phyloP scores from a whole-genome alignment of 2,329 filamentous ascomycete species.

The Nothopassalora personata region DNA sequence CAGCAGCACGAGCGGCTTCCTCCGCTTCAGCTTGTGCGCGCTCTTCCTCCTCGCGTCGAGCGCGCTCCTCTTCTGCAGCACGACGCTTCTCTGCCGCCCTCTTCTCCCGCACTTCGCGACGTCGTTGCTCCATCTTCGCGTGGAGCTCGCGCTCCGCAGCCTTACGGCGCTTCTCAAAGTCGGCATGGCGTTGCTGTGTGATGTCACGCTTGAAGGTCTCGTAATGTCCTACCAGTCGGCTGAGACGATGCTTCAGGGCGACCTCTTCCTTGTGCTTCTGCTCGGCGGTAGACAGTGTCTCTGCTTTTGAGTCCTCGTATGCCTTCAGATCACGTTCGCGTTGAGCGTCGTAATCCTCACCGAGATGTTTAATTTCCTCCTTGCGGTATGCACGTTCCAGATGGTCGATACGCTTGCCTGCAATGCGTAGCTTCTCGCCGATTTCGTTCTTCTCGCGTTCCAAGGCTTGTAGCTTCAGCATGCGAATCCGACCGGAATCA shows the following conservation, averaged over 20 bases:
- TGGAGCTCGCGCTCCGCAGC: slow-evolving; percentile 90
- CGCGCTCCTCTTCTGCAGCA: slow-evolving; percentile 75
- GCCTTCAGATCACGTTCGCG: slow-evolving; percentile 69
- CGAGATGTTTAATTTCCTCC: slow-evolving; percentile 88
- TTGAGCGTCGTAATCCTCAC: slow-evolving; percentile 79
- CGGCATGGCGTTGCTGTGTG: slow-evolving; percentile 80
- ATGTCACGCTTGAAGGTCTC: slow-evolving; percentile 77
- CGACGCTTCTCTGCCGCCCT: slow-evolving; percentile 78
- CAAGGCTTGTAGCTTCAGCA: slow-evolving; percentile 89
- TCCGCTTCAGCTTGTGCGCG: slow-evolving; percentile 74
- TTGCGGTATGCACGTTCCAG: slow-evolving; percentile 93
- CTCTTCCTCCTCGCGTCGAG: slow-evolving; percentile 79
- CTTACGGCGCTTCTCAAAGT: slow-evolving; percentile 91
- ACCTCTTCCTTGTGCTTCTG: slow-evolving; percentile 88
- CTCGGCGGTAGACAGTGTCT: slow-evolving; percentile 75
- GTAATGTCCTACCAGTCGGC: slow-evolving; percentile 76
- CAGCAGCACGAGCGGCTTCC: slow-evolving; percentile 72
- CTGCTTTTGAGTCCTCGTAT: slow-evolving; percentile 71
- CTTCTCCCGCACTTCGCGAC: slow-evolving; percentile 81
- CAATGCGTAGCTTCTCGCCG: slow-evolving; percentile 82
- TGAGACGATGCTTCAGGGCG: slow-evolving; percentile 87
- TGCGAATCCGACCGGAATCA: slow-evolving; percentile 64
- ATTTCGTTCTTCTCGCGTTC: slow-evolving; percentile 98
- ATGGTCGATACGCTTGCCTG: slow-evolving; percentile 93
- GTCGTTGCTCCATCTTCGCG: slow-evolving; percentile 79